A percentile compares a stretch with the other conserved stretches of the same genome.
phyloP scores from a whole-genome alignment of 2,329 filamentous ascomycete species.

The Pyrenophora graminea region DNA sequence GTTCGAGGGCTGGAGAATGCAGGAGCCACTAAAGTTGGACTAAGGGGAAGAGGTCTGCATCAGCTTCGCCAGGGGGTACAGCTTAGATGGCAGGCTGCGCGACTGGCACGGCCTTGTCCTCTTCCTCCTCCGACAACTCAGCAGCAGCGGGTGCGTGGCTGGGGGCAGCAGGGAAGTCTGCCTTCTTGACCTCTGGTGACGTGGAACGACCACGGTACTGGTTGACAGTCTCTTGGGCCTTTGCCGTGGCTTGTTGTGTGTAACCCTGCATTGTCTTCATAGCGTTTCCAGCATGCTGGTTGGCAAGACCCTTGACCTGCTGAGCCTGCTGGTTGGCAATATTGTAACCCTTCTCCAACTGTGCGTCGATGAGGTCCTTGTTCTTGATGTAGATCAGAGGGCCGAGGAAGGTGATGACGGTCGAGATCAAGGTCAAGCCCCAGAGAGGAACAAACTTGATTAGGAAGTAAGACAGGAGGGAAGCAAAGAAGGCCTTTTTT shows the following conservation, averaged over 20 bases:
- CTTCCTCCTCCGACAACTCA: slow-evolving; percentile 14
- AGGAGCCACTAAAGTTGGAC: not conserved
- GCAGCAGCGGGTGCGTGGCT: slow-evolving; percentile 17
- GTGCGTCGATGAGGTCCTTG: slow-evolving; percentile 65
- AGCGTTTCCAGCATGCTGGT: slow-evolving; percentile 63
- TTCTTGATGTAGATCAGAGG: slow-evolving; percentile 68
- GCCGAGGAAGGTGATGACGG: slow-evolving; percentile 60
- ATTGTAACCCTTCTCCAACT: slow-evolving; percentile 59
- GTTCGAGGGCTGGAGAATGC: not conserved
- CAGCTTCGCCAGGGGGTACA: not conserved
- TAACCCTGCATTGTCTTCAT: slow-evolving; percentile 62
- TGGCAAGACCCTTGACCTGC: slow-evolving; percentile 64
- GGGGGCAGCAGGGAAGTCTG: slow-evolving; percentile 23
- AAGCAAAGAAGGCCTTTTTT: slow-evolving; percentile 60
- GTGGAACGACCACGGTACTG: slow-evolving; percentile 45
- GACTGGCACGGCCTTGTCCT: slow-evolving; percentile 16
- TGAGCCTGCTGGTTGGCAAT: slow-evolving; percentile 62
- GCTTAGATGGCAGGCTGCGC: slow-evolving; percentile 37
- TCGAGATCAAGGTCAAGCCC: slow-evolving; percentile 63
- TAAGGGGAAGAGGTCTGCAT: not conserved
- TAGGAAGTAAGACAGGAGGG: slow-evolving; percentile 65
- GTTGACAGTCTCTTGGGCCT: slow-evolving; percentile 59
- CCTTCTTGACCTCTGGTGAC: slow-evolving; percentile 38
- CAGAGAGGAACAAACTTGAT: slow-evolving; percentile 69
- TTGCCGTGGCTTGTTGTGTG: slow-evolving; percentile 63